Percentiles rank a stretch among this genome's conserved stretches.
phyloP scores from a whole-genome alignment of 306 rosid genomes.

The Prunus armeniaca region DNA sequence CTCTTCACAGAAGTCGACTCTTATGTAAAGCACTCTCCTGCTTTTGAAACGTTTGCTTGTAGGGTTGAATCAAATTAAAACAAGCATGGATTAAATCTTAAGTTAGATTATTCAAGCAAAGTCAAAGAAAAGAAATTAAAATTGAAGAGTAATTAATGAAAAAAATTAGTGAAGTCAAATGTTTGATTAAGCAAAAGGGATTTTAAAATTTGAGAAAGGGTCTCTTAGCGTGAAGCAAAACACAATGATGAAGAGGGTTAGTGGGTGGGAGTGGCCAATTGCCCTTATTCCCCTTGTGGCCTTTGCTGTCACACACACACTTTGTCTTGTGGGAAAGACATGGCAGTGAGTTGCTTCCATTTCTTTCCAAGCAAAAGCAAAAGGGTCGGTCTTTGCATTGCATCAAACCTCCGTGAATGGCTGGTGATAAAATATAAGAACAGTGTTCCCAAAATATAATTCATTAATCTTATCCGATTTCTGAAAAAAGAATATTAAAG shows the following conservation, averaged over 20 bases:
- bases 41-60: neutral
- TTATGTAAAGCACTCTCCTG: too few species aligned
- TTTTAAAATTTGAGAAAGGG: constrained; percentile 1
- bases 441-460: too few species aligned
- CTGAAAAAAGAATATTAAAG: too few species aligned
- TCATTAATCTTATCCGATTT: too few species aligned
- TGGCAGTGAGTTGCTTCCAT: constrained; percentile 8
- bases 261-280: constrained; percentile 15
- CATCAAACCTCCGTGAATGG: too few species aligned
- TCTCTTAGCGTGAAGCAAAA: constrained; percentile 32
- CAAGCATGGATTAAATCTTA: neutral
- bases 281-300: neutral
- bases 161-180: constrained; percentile 17
- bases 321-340: constrained; percentile 28
- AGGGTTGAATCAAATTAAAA: neutral
- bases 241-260: constrained; percentile 31
- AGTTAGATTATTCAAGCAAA: constrained; percentile 19
- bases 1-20: neutral
- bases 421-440: too few species aligned
- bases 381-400: neutral
- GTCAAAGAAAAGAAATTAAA: neutral
- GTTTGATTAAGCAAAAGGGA: constrained; percentile 22
- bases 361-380: constrained; percentile 20
- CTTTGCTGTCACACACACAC: constrained; percentile 32
- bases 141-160: neutral